Evolutionary conservation across 345 rosid genomes (phyloP), one percentile per base, ranked within the genome.

Genomic region (Lenwebbia sp.): DNA sequence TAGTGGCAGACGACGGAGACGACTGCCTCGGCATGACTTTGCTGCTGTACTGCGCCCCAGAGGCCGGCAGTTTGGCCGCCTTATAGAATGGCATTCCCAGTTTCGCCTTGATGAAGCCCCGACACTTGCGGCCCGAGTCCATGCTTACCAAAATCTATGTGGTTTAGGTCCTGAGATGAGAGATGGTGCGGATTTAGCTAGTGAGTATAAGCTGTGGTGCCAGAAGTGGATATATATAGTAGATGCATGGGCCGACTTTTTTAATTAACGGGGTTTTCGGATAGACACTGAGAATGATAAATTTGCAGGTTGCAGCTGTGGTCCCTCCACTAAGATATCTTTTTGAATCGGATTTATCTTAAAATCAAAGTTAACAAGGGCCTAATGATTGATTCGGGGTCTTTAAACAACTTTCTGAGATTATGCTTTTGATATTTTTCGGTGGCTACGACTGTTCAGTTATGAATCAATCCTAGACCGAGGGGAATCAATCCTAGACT

Each of bases 91-190:
- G 90, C 83, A 88, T 85, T 86, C 83, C 85, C 44, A 93, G 26
- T 86, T 92, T 93, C 25, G 90, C 89, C 92, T 93, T 93, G 84
- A 92, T 78, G 89, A 91, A 90, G 81, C 95, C 96, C 88, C 90
- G 85, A 70, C 91, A 91, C 88, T 92, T 91, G 44, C 90, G 83
- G 90, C 56, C 89, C 11, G 93, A 54, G 55, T 93, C 96, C 96
- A 92, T 93, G 14, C 40, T 49, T 1, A 22, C 19, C 44, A 70
- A 70, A 33, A 70, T 70, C 23, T 70, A 9, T 33, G 44, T 70
- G 47, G 4, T 33, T 70, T 33, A 33, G 47, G 44, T 65, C 25
- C 33, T 70, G 78, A 70, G 37, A 70, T 33, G 14, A 40, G 85
- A 53, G n/a, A 54, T 50, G 28, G 84, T 52, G 22, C 33, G 28